Base-by-base conservation (phyloP, 805 yeast species). In the Saccharomycopsis selenospora region DNA sequence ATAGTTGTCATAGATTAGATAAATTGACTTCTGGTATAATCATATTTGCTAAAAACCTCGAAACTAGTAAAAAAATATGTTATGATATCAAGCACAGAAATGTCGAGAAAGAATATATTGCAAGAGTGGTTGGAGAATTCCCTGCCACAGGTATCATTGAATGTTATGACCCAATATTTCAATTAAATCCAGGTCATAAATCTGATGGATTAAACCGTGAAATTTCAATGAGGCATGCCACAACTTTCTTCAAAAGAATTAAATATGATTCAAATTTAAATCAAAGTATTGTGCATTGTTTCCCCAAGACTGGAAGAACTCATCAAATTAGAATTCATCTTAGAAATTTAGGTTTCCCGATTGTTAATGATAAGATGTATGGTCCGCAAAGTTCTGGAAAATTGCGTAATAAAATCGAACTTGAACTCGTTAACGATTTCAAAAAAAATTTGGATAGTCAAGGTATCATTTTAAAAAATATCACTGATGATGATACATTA, bases 321-420 rank as follows among this genome's bases (percentile, higher is more conserved):
- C 99, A 91, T 63, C 99, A 91, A 62, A 89, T 93, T 45, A 70
- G 99, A 52, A 95, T 93, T 1, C 99, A 93, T 67, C 66, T 93
- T 49, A 96, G 90, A 64, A 83, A 72, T 55, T 57, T 93, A n/a
- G 97, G 97, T 0, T 75, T 70, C 59, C 96, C 98, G 0, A 91
- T 91, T 42, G 88, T 85, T 2, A 90, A 91, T 61, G 99, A 91
- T 63, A 97, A 97, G 0, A 72, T 90, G 1, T 91, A 87, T 60
- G 52, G 55, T 5, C 44, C 43, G 2, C 3, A 18, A 2, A 30
- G 42, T 4, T 22, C 20, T 11, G 26, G 46, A 7, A 48, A 48
- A 13, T n/a, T 48, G 25, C 42, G 40, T 18, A 45, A 45, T 20
- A 18, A 27, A 2, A 17, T 43, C 1, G 54, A 51, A 28, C 23